Conservation (phyloP, 345 rosid species). For the Camelina laxa region DNA sequence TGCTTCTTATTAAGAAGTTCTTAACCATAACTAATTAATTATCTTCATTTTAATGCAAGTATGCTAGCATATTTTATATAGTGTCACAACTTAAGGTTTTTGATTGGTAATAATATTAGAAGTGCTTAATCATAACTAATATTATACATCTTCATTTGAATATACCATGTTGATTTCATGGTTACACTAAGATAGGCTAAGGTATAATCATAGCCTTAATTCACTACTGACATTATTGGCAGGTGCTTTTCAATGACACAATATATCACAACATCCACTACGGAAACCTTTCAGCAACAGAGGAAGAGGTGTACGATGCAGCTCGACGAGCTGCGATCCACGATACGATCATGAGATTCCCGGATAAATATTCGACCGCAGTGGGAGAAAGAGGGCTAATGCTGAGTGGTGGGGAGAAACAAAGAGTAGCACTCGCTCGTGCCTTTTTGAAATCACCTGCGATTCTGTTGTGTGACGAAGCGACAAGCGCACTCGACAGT, state of each 20-base stretch:
- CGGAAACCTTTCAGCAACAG: slow-evolving; percentile 84
- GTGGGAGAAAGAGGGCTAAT: slow-evolving; percentile 97
- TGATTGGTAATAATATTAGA: too few species aligned
- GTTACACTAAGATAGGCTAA: too few species aligned
- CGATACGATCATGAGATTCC: slow-evolving; percentile 83
- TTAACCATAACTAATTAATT: too few species aligned
- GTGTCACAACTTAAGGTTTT: too few species aligned
- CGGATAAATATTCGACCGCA: slow-evolving; percentile 76
- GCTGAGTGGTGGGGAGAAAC: slow-evolving; percentile 99
- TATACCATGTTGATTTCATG: too few species aligned
- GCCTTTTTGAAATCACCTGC: slow-evolving; percentile 84
- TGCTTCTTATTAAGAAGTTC: too few species aligned
- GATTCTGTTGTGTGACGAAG: slow-evolving; percentile 94
- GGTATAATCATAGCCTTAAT: too few species aligned
- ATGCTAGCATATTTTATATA: too few species aligned
- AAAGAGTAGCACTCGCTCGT: slow-evolving; percentile 94
- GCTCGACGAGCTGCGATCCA: slow-evolving; percentile 88
- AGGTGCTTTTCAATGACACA: slow-evolving; percentile 97
- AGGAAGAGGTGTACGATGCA: slow-evolving; percentile 87
- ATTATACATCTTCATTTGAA: too few species aligned
- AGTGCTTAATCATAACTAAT: too few species aligned
- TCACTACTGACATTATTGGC: slow-evolving; percentile 5
- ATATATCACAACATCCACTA: slow-evolving; percentile 93
- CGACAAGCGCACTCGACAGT: slow-evolving; percentile 93
- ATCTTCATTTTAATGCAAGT: too few species aligned